These are phyloP conservation scores for Beauveria pseudobassiana DNA, from an alignment of 2,329 filamentous ascomycete genomes.

Conservation along the genomic window DNA sequence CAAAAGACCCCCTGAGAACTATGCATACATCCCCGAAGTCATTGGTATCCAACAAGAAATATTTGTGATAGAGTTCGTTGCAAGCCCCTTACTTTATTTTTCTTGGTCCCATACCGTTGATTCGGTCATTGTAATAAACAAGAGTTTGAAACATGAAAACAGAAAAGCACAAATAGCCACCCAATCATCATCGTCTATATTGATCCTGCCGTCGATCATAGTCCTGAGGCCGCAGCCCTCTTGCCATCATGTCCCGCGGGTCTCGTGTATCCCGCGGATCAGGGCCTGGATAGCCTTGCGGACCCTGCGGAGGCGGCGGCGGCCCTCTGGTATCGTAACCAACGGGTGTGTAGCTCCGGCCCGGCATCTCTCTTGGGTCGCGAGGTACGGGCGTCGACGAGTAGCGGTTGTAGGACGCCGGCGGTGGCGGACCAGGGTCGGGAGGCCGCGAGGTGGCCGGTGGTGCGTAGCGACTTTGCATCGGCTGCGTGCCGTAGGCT, in stretches of 20 bases:
- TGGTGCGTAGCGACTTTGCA: slow-evolving; percentile 29
- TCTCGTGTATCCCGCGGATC: slow-evolving; percentile 26
- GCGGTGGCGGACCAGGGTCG: slow-evolving; percentile 31
- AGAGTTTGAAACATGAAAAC: neutral
- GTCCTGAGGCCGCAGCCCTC: slow-evolving; percentile 37
- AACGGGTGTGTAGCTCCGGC: slow-evolving; percentile 40
- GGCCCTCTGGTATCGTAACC: slow-evolving; percentile 34
- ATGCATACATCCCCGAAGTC: neutral
- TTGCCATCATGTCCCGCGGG: slow-evolving; percentile 33
- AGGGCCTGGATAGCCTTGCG: slow-evolving; percentile 13
- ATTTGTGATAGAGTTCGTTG: neutral
- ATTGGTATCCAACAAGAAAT: slow-evolving; percentile 6
- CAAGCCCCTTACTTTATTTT: neutral
- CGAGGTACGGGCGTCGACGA: slow-evolving; percentile 35
- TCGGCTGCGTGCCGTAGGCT: slow-evolving; percentile 25
- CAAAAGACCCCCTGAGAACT: neutral
- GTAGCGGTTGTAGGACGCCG: slow-evolving; percentile 37
- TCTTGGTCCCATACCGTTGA: neutral
- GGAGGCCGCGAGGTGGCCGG: slow-evolving; percentile 30
- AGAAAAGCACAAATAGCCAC: neutral
- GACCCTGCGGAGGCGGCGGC: slow-evolving; percentile 19
- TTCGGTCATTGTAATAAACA: neutral
- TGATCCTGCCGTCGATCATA: slow-evolving; percentile 38
- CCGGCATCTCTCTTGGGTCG: slow-evolving; percentile 33
- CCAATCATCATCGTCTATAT: slow-evolving; percentile 32